Percentiles rank a stretch among this genome's conserved stretches.
These are phyloP conservation scores for Dendrobium huoshanense DNA, from an alignment of 106 monocot genomes.

Conservation along the genomic window DNA sequence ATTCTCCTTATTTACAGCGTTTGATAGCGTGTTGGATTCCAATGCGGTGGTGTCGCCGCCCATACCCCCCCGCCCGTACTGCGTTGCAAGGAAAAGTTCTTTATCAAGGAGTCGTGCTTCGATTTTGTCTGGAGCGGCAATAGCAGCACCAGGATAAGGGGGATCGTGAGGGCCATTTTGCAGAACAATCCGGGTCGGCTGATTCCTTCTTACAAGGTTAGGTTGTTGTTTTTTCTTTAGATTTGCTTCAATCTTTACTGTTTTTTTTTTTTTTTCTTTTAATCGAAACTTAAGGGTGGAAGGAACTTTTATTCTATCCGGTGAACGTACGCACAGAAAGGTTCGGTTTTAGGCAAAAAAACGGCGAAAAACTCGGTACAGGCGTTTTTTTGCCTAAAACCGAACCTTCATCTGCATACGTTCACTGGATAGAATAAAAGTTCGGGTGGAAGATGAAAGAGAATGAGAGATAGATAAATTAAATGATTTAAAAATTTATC, in stretches of 20 bases:
- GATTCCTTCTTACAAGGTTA: constrained; percentile 60
- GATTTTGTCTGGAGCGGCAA: constrained; percentile 90
- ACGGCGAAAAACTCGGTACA: too few species aligned
- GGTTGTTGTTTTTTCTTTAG: background rate
- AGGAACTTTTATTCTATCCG: too few species aligned
- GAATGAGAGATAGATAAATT: too few species aligned
- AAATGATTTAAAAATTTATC: too few species aligned
- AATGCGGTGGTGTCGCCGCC: constrained; percentile 35
- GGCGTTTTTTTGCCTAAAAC: too few species aligned
- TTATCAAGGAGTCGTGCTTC: constrained; percentile 58
- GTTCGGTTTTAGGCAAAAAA: too few species aligned
- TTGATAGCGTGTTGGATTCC: constrained; percentile 54
- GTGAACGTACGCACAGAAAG: too few species aligned
- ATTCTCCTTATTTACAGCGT: constrained; percentile 35
- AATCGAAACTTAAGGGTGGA: too few species aligned
- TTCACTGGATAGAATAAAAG: too few species aligned
- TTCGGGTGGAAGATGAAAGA: too few species aligned
- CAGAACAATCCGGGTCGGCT: constrained; percentile 66
- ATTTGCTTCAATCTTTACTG: background rate
- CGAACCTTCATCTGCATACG: too few species aligned
- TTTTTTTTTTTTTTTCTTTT: too few species aligned
- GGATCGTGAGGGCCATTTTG: constrained; percentile 62
- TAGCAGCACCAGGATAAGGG: constrained; percentile 23
- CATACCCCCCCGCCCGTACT: constrained; percentile 87
- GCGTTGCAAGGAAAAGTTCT: constrained; percentile 82